These are phyloP conservation scores for Hygrophorus pudorinus DNA, from an alignment of 768 basidiomycete species.

Conservation along the genomic window DNA sequence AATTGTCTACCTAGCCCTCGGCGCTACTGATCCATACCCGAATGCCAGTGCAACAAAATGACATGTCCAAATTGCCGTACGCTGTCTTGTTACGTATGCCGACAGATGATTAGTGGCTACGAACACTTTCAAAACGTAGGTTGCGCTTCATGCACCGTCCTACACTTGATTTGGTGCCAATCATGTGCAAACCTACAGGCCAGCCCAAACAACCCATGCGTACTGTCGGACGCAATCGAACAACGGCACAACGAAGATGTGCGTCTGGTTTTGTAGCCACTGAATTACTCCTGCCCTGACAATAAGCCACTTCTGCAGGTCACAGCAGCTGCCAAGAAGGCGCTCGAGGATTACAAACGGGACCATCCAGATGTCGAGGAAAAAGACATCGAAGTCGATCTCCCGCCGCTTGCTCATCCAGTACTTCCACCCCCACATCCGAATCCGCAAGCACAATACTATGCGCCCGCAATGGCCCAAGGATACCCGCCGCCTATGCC, in stretches of 20 bases:
- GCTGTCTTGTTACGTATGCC: conserved; percentile 79
- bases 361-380: conserved; percentile 56
- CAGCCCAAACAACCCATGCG: conserved; percentile 37
- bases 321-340: conserved; percentile 53
- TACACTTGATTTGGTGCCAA: background rate
- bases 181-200: background rate
- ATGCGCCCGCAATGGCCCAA: no score
- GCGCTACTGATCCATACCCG: background rate
- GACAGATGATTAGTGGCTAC: conserved; percentile 61
- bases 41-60: conserved; percentile 87
- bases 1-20: background rate
- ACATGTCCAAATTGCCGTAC: conserved; percentile 62
- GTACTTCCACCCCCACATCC: background rate
- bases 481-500: no score
- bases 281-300: background rate
- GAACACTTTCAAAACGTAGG: conserved; percentile 53
- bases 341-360: conserved; percentile 49
- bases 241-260: conserved; percentile 61
- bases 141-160: background rate
- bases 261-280: conserved; percentile 2
- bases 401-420: conserved; percentile 36
- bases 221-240: conserved; percentile 61
- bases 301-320: conserved; percentile 33
- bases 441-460: no score
- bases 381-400: conserved; percentile 52